These are phyloP conservation scores for Torulaspora franciscae DNA, from an alignment of 805 yeast genomes.

Conservation along the genomic window DNA sequence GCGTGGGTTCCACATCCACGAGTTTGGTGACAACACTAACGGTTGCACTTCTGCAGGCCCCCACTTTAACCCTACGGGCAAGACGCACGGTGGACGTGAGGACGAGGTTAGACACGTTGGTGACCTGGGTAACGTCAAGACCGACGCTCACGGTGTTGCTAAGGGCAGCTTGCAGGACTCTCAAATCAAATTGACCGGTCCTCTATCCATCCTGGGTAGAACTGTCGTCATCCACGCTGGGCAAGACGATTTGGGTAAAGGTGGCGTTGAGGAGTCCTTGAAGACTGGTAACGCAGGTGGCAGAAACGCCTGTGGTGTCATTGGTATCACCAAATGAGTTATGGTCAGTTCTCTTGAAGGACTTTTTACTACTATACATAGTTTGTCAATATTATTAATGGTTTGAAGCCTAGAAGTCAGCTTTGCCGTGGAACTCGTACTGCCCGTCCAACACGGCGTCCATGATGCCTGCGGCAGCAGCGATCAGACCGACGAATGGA, in stretches of 20 bases:
- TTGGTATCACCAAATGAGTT: constrained; percentile 48
- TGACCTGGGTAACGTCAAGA: constrained; percentile 90
- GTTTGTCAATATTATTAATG: neutral
- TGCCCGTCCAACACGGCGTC: constrained; percentile 52
- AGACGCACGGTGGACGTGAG: constrained; percentile 89
- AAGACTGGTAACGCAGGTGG: constrained; percentile 98
- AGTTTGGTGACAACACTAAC: constrained; percentile 93
- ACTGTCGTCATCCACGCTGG: constrained; percentile 93
- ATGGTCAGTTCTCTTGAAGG: neutral
- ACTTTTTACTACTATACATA: constrained; percentile 5
- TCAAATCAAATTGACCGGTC: constrained; percentile 77
- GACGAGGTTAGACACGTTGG: constrained; percentile 52
- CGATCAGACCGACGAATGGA: constrained; percentile 93
- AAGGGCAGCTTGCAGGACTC: constrained; percentile 80
- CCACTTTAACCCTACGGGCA: constrained; percentile 87
- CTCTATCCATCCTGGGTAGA: constrained; percentile 87
- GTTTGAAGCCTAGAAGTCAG: constrained; percentile 28
- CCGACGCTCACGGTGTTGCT: constrained; percentile 86
- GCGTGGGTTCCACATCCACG: constrained; percentile 97
- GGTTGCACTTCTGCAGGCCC: constrained; percentile 99
- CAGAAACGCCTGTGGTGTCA: constrained; percentile 98
- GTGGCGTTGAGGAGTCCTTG: constrained; percentile 84
- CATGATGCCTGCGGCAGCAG: constrained; percentile 84
- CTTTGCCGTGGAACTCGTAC: constrained; percentile 22
- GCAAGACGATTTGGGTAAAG: constrained; percentile 89